Percentiles rank a stretch among this genome's conserved stretches.
Conservation (phyloP, 768 basidiomycete genomes). For the Rhodotorula graminis region DNA sequence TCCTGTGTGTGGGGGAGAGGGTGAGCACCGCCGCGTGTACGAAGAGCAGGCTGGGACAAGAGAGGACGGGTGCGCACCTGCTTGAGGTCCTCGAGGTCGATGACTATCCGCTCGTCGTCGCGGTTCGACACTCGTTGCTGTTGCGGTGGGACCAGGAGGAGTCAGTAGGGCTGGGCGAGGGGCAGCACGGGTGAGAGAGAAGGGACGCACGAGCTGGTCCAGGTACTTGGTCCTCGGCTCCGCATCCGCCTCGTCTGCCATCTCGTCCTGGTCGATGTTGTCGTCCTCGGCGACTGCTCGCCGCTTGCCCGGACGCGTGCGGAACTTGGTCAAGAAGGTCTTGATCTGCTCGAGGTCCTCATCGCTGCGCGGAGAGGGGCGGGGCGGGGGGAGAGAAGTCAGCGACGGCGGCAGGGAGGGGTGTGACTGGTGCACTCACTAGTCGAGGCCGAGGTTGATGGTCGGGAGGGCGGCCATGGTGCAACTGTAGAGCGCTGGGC, state of each 20-base stretch:
- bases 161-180: constrained; percentile 4
- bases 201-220: constrained; percentile 64
- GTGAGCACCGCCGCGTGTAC: background rate
- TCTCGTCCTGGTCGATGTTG: background rate
- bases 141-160: constrained; percentile 8
- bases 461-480: constrained; percentile 29
- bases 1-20: constrained; percentile 43
- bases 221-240: constrained; percentile 61
- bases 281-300: constrained; percentile 1
- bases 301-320: constrained; percentile 16
- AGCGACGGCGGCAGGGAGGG: background rate
- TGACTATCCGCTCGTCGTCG: constrained; percentile 78
- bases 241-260: constrained; percentile 10
- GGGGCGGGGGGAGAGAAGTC: background rate
- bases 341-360: constrained; percentile 38
- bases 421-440: constrained; percentile 10
- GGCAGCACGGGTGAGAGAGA: background rate
- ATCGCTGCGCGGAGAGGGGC: constrained; percentile 19
- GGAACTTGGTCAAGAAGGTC: constrained; percentile 34
- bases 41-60: background rate
- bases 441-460: constrained; percentile 39
- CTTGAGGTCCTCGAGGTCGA: constrained; percentile 73
- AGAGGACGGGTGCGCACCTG: constrained; percentile 3
- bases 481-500: background rate
- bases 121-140: constrained; percentile 91